phyloP scores from a whole-genome alignment of 1,139 yeast species.

The Chernovozyma aurita region DNA sequence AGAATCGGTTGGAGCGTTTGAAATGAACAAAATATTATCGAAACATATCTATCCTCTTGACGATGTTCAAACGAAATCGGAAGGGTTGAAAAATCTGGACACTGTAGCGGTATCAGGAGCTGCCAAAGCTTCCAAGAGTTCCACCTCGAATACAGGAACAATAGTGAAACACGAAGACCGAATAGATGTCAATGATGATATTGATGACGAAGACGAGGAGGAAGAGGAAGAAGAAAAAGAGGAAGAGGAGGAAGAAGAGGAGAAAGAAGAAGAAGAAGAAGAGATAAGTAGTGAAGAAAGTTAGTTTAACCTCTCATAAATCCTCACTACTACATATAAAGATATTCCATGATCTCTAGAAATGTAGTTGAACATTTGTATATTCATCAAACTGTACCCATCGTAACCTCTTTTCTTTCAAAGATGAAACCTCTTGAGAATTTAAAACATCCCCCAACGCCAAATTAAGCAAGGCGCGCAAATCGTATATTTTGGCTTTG shows the following conservation, averaged over 20 bases:
- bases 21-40: constrained; percentile 59
- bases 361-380: no score
- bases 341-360: no score
- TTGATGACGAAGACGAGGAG: background rate
- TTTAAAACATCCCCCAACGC: no score
- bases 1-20: constrained; percentile 58
- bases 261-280: constrained; percentile 6
- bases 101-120: constrained; percentile 6
- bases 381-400: no score
- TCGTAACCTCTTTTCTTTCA: no score
- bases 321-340: no score
- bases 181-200: background rate
- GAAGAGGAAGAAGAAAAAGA: constrained; percentile 7
- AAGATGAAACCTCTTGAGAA: no score
- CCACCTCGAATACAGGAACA: background rate
- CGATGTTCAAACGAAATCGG: constrained; percentile 15
- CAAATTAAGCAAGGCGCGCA: no score
- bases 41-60: constrained; percentile 49
- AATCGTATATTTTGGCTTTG: no score
- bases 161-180: background rate
- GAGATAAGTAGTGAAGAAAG: no score
- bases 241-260: constrained; percentile 11
- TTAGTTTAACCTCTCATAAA: no score
- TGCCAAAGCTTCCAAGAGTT: background rate
- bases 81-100: constrained; percentile 3